Conservation (phyloP, 1,284 basidiomycete genomes). For the Bondarzewia mesenterica region DNA sequence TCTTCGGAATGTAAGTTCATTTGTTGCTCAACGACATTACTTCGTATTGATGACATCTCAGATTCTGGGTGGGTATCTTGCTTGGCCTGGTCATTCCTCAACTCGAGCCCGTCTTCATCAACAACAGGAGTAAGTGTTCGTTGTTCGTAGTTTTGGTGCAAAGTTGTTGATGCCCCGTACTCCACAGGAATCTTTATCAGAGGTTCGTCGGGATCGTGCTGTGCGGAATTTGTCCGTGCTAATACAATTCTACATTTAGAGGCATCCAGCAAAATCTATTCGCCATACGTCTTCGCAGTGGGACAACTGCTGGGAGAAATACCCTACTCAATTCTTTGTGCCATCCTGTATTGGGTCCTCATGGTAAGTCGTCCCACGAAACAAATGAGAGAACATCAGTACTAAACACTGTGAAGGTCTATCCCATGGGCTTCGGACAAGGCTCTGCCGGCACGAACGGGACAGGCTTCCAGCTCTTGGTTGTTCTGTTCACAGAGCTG, state of each 20-base stretch:
- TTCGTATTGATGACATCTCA: conserved; percentile 18
- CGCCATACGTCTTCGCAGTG: conserved; percentile 77
- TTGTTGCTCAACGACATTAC: background rate
- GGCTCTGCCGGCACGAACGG: conserved; percentile 51
- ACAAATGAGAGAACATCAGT: no score
- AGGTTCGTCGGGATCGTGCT: no score
- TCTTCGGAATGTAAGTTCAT: conserved; percentile 64
- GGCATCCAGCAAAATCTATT: conserved; percentile 73
- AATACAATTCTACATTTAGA: no score
- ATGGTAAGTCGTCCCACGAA: conserved; percentile 54
- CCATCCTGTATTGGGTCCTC: conserved; percentile 69
- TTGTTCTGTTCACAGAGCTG: conserved; percentile 65
- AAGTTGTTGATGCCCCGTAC: background rate
- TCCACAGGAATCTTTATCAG: conserved; percentile 54
- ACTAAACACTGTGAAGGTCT: no score
- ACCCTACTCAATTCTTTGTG: conserved; percentile 71
- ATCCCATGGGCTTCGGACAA: conserved; percentile 67
- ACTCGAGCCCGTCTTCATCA: no score
- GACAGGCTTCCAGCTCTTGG: conserved; percentile 70
- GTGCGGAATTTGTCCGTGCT: no score
- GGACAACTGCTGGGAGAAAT: conserved; percentile 79
- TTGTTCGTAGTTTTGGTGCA: no score
- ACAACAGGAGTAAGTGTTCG: conserved; percentile 56
- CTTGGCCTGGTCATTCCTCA: no score
- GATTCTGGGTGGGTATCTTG: conserved; percentile 63